Base-by-base conservation (phyloP, 768 basidiomycete species). In the Cystofilobasidium bisporidii region DNA sequence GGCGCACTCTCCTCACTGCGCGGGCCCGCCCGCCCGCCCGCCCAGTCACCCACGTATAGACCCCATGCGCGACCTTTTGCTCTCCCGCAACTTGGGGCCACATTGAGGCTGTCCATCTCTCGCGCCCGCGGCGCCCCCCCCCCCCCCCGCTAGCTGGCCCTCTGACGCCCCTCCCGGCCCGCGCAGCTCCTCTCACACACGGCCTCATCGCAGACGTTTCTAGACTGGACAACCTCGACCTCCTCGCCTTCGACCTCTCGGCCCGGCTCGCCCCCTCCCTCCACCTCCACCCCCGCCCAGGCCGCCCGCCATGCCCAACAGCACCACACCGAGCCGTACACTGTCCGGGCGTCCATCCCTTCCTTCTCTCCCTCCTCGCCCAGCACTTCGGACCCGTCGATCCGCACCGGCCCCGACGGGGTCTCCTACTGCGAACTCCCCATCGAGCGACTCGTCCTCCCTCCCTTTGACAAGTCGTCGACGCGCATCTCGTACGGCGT, bases 401-500 rank as follows among this genome's bases (percentile, higher is more conserved):
- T n/a, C n/a, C n/a, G n/a, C n/a, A n/a, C n/a, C n/a, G n/a, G 84
- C 89, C 66, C 84, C 83, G 55, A 79, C 76, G 62, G 86, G 5
- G 84, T 87, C 18, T 79, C 82, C 71, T 74, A 87, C 2, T 89
- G 87, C 74, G 87, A 89, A 75, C 85, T 86, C 17, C 80, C 84
- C 61, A 75, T 92, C 3, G 88, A 88, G 0, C 84, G 84, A 65
- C 77, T 92, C 30, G 83, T 92, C 22, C 92, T 91, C 6, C 91
- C 91, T n/a, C 82, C 84, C 0, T 85, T 85, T n/a, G 82, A 82
- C 26, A 80, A 77, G 50, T 78, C 80, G 26, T 83, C 79, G 50
- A 88, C 86, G 78, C 82, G 89, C 2, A 88, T 93, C 65, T 83
- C 89, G 40, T 92, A 89, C 75, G 87, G 84, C n/a, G 82, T 92